Percentiles rank a stretch among this genome's conserved stretches.
These are phyloP conservation scores for Pharnaceum exiguum DNA, from an alignment of 148 eudicot species.

Conservation along the genomic window DNA sequence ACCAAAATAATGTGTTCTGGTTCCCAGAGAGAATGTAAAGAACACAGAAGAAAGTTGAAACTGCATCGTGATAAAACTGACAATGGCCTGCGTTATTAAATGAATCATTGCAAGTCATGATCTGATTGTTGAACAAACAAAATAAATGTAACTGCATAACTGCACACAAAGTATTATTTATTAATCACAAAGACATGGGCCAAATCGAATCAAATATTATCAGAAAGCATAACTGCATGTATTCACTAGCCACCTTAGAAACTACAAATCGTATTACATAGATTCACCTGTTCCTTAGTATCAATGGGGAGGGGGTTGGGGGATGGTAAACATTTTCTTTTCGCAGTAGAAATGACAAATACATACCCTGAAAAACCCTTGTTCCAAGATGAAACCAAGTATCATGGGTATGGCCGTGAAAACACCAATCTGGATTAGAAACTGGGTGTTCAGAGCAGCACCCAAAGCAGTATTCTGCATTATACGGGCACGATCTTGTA, in stretches of 20 bases:
- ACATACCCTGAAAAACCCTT: conserved; percentile 83
- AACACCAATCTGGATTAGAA: conserved; percentile 90
- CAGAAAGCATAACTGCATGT: too few species aligned
- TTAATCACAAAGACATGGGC: neutral
- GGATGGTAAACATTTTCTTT: too few species aligned
- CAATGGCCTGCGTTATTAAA: conserved; percentile 71
- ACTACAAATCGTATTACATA: too few species aligned
- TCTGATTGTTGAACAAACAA: neutral
- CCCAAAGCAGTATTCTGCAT: conserved; percentile 59
- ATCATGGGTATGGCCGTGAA: conserved; percentile 99
- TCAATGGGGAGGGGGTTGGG: too few species aligned
- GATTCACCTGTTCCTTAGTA: too few species aligned
- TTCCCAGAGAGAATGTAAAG: conserved; percentile 97
- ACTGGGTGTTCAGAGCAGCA: conserved; percentile 94
- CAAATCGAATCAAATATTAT: too few species aligned
- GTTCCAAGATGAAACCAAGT: conserved; percentile 85
- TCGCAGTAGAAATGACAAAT: neutral
- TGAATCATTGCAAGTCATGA: neutral
- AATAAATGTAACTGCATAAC: conserved; percentile 7
- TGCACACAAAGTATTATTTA: neutral
- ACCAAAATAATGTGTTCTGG: conserved; percentile 95
- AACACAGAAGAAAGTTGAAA: conserved; percentile 90
- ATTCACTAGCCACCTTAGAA: too few species aligned
- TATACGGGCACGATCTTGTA: conserved; percentile 56
- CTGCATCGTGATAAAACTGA: conserved; percentile 94